phyloP scores from a whole-genome alignment of 2,329 filamentous ascomycete species.

The Seiridium cupressi region DNA sequence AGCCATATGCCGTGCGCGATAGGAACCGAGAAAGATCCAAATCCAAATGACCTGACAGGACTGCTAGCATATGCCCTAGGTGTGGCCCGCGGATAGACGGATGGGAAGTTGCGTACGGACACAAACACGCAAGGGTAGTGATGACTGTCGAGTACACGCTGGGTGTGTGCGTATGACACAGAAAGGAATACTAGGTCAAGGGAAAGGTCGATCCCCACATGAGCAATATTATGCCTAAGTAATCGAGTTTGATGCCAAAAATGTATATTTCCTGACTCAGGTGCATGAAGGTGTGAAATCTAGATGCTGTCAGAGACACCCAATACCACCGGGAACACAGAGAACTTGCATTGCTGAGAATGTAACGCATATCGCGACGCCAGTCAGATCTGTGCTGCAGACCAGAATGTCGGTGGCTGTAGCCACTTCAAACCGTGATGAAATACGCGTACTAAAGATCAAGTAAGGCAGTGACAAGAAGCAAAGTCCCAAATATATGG shows the following conservation, averaged over 20 bases:
- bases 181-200: slow-evolving; percentile 55
- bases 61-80: slow-evolving; percentile 35
- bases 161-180: slow-evolving; percentile 30
- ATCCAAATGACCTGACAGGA: slow-evolving; percentile 38
- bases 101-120: slow-evolving; percentile 34
- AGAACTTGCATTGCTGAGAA: slow-evolving; percentile 39
- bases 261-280: slow-evolving; percentile 48
- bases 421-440: slow-evolving; percentile 32
- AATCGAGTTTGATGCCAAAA: slow-evolving; percentile 58
- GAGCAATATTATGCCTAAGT: slow-evolving; percentile 58
- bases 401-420: slow-evolving; percentile 36
- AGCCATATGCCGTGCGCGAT: slow-evolving; percentile 33
- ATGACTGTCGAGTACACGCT: slow-evolving; percentile 34
- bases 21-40: slow-evolving; percentile 36
- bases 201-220: slow-evolving; percentile 63
- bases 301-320: slow-evolving; percentile 18
- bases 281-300: slow-evolving; percentile 56
- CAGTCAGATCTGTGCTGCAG: not conserved
- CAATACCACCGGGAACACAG: not conserved
- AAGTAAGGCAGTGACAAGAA: slow-evolving; percentile 36
- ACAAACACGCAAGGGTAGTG: slow-evolving; percentile 31
- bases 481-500: slow-evolving; percentile 37
- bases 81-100: slow-evolving; percentile 35
- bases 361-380: slow-evolving; percentile 37
- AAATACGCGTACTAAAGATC: slow-evolving; percentile 33